phyloP scores from a whole-genome alignment of 148 eudicot species.

The Limonium bicolor region DNA sequence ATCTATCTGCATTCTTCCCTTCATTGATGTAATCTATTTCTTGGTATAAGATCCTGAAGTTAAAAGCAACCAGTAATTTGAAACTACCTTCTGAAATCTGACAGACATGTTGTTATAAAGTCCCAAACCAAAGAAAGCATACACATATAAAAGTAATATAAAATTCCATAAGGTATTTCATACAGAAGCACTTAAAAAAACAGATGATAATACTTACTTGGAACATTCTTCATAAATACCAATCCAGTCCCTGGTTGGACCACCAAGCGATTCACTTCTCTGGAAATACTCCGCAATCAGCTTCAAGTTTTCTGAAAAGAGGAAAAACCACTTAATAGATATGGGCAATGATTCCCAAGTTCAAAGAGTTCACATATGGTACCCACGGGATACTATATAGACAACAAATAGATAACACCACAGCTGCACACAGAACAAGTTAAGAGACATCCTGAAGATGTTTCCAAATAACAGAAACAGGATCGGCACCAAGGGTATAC shows the following conservation, averaged over 20 bases:
- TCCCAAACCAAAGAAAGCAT: background rate
- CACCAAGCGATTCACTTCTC: conserved; percentile 81
- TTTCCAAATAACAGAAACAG: background rate
- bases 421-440: no score
- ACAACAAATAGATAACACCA: no score
- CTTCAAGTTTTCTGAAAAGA: conserved; percentile 65
- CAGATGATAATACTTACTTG: conserved; percentile 36
- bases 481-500: no score
- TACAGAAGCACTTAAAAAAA: background rate
- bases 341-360: no score
- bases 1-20: conserved; percentile 95
- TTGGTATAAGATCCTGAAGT: conserved; percentile 90
- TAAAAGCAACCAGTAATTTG: no score
- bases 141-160: background rate
- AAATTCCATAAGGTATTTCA: background rate
- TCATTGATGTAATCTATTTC: conserved; percentile 96
- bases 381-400: no score
- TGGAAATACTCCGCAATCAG: conserved; percentile 93
- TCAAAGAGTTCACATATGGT: no score
- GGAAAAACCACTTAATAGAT: no score
- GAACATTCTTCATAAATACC: conserved; percentile 97
- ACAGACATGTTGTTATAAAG: no score
- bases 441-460: background rate
- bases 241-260: conserved; percentile 85
- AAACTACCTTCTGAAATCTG: background rate